Evolutionary conservation across 2,329 filamentous ascomycete species (phyloP).

Genomic region (Ampelomyces quisqualis): DNA sequence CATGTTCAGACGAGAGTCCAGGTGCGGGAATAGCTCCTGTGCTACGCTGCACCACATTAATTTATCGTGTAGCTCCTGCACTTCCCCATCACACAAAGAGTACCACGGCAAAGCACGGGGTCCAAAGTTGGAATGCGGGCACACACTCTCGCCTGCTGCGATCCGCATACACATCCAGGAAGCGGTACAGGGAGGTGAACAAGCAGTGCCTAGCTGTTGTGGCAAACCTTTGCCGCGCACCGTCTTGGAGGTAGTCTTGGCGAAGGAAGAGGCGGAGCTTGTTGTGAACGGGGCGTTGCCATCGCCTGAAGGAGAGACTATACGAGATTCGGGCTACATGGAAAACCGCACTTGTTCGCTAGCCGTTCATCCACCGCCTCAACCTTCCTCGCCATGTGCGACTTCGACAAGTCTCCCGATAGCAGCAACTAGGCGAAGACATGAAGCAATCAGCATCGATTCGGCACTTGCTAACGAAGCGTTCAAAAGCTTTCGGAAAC

Average conservation of each 20-base stretch:
- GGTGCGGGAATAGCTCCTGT: conserved; percentile 17
- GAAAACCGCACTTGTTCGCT: conserved; percentile 28
- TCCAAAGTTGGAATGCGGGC: conserved; percentile 35
- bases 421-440: conserved; percentile 11
- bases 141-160: conserved; percentile 30
- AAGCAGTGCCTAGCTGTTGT: conserved; percentile 44
- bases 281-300: conserved; percentile 17
- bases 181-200: conserved; percentile 33
- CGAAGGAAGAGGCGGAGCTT: conserved; percentile 41
- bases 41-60: conserved; percentile 15
- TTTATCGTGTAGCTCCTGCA: conserved; percentile 22
- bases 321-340: conserved; percentile 31
- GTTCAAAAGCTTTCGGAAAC: conserved; percentile 25
- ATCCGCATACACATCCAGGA: conserved; percentile 40
- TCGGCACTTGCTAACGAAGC: conserved; percentile 29
- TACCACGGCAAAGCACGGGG: conserved; percentile 26
- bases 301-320: conserved; percentile 18
- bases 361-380: conserved; percentile 17
- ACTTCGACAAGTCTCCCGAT: conserved; percentile 10
- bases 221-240: conserved; percentile 43
- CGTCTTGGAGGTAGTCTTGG: conserved; percentile 44
- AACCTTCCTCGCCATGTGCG: conserved; percentile 7
- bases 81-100: conserved; percentile 27
- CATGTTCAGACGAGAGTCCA: conserved; percentile 36
- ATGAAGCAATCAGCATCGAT: conserved; percentile 23